phyloP scores from a whole-genome alignment of 305 asterid species.

The Plantago rigida region DNA sequence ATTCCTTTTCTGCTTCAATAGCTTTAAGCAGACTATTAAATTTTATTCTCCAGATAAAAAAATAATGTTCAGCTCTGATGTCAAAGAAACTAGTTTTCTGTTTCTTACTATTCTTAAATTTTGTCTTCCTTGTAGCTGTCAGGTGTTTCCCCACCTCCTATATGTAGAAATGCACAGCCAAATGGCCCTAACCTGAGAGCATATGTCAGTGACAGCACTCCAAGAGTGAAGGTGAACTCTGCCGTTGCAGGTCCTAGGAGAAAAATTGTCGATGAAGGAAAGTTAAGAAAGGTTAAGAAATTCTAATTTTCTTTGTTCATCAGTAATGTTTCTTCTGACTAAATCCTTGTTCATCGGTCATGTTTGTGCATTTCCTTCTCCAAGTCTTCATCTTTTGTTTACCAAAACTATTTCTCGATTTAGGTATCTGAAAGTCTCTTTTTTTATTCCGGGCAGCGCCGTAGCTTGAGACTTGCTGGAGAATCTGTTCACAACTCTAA shows the following conservation, averaged over 20 bases:
- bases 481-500: conserved; percentile 47
- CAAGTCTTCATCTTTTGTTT: not conserved
- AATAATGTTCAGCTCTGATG: conserved; percentile 9
- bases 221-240: conserved; percentile 52
- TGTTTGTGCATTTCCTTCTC: conserved; percentile 2
- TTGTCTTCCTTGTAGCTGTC: conserved; percentile 54
- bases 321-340: conserved; percentile 4
- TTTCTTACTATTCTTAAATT: conserved; percentile 17
- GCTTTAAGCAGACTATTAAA: not conserved
- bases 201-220: conserved; percentile 60
- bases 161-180: conserved; percentile 62
- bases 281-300: conserved; percentile 62
- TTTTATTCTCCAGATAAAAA: conserved; percentile 12
- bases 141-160: conserved; percentile 82
- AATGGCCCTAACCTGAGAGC: conserved; percentile 56
- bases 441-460: conserved; percentile 83
- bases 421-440: conserved; percentile 94
- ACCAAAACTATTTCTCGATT: conserved; percentile 21
- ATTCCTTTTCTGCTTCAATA: not conserved
- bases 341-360: conserved; percentile 1
- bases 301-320: conserved; percentile 1
- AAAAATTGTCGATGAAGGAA: conserved; percentile 91
- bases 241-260: conserved; percentile 74
- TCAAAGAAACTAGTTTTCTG: conserved; percentile 9
- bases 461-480: conserved; percentile 87